A percentile compares a stretch with the other conserved stretches of the same genome.
Conservation (phyloP, 371 early-diverging fungal species). For the Fennellomyces sp. region DNA sequence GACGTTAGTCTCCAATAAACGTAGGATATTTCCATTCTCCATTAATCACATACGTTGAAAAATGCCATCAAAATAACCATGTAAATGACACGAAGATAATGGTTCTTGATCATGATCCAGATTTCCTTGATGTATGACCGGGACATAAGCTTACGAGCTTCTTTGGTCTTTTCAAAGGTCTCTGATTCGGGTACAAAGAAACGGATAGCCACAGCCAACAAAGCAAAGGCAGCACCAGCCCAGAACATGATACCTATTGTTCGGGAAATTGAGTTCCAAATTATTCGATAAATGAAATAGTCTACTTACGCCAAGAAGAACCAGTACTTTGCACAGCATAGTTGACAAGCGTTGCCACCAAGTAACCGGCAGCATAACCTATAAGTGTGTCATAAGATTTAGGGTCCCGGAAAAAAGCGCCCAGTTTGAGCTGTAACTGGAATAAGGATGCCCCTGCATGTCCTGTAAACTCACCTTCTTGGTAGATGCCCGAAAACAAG, state of each 20-base stretch:
- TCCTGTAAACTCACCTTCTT: slow-evolving; percentile 65
- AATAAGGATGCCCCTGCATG: too few relatives aligned
- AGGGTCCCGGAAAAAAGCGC: neutral
- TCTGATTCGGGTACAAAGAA: slow-evolving; percentile 71
- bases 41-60: slow-evolving; percentile 37
- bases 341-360: slow-evolving; percentile 65
- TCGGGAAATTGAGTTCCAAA: too few relatives aligned
- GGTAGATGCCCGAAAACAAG: slow-evolving; percentile 77
- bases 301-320: slow-evolving; percentile 72
- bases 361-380: slow-evolving; percentile 69
- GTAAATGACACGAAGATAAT: slow-evolving; percentile 65
- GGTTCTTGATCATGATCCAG: slow-evolving; percentile 46
- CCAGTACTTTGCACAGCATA: slow-evolving; percentile 48
- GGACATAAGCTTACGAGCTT: slow-evolving; percentile 33
- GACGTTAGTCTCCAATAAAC: too few relatives aligned
- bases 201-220: slow-evolving; percentile 59
- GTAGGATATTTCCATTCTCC: neutral
- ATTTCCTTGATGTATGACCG: slow-evolving; percentile 43
- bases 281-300: too few relatives aligned
- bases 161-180: slow-evolving; percentile 48
- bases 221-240: slow-evolving; percentile 66
- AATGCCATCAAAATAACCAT: slow-evolving; percentile 62
- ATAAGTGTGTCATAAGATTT: neutral
- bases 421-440: neutral
- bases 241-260: slow-evolving; percentile 74